These are phyloP conservation scores for Bacterosira constricta DNA, from an alignment of 108 stramenopile genomes.

Conservation along the genomic window DNA sequence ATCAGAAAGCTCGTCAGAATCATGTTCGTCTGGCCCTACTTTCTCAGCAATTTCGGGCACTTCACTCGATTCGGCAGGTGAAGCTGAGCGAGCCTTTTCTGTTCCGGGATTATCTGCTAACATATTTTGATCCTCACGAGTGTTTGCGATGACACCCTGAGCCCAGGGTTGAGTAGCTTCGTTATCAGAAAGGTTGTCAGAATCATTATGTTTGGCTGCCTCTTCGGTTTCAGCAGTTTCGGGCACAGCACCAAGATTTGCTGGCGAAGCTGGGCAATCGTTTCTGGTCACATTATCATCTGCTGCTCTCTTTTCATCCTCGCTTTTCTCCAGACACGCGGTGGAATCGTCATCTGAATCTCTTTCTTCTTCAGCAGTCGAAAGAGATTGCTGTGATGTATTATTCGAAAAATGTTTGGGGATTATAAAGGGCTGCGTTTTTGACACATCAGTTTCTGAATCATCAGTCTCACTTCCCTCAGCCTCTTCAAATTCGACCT, in stretches of 20 bases:
- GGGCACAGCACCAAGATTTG: neutral
- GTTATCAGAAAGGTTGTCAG: neutral
- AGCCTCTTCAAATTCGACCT: neutral
- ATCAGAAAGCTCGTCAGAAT: neutral
- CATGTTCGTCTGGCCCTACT: neutral
- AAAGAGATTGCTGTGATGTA: neutral
- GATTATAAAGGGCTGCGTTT: slow-evolving; percentile 14
- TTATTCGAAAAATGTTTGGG: neutral
- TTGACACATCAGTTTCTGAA: slow-evolving; percentile 2
- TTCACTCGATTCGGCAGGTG: neutral
- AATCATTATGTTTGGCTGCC: neutral
- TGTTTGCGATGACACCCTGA: neutral
- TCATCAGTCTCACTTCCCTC: slow-evolving; percentile 8
- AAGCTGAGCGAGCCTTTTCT: neutral
- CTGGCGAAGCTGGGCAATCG: no score
- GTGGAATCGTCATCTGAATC: slow-evolving; percentile 10
- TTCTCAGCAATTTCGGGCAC: neutral
- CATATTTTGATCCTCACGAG: neutral
- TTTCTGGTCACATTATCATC: no score
- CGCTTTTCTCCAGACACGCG: neutral
- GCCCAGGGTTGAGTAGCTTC: neutral
- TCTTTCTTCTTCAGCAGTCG: slow-evolving; percentile 6
- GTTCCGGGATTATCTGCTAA: neutral
- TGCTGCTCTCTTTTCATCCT: neutral
- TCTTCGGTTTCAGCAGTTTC: neutral